A percentile compares a stretch with the other conserved stretches of the same genome.
These are phyloP conservation scores for Paxillus ammoniavirescens DNA, from an alignment of 768 basidiomycete genomes.

Conservation along the genomic window DNA sequence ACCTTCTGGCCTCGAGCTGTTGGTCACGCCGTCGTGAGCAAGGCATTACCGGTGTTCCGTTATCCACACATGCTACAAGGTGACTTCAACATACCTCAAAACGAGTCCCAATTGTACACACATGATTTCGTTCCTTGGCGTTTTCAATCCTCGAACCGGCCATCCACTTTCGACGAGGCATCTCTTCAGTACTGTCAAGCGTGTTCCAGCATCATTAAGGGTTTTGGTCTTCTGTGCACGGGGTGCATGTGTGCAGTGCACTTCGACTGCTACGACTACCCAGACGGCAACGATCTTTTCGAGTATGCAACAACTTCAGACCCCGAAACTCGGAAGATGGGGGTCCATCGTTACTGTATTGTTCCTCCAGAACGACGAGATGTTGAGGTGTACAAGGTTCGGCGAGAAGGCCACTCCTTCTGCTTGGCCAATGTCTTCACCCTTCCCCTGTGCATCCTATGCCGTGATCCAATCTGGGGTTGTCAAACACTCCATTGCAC, in stretches of 20 bases:
- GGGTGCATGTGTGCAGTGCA: constrained; percentile 71
- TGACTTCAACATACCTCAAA: neutral
- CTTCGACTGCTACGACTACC: constrained; percentile 75
- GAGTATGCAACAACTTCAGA: constrained; percentile 52
- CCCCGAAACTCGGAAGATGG: constrained; percentile 50
- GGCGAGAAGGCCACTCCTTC: constrained; percentile 50
- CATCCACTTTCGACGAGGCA: constrained; percentile 28
- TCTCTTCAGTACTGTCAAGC: constrained; percentile 51
- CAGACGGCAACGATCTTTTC: constrained; percentile 56
- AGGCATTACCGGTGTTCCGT: constrained; percentile 43
- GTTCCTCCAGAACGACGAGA: constrained; percentile 36
- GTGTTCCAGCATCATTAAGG: constrained; percentile 53
- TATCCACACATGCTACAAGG: constrained; percentile 28
- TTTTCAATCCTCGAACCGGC: constrained; percentile 35
- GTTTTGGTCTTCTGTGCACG: constrained; percentile 73
- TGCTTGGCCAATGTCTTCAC: constrained; percentile 66
- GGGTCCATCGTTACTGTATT: constrained; percentile 60
- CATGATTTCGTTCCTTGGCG: constrained; percentile 76
- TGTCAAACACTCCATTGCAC: constrained; percentile 66
- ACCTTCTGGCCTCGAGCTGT: constrained; percentile 67
- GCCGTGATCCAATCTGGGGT: constrained; percentile 75
- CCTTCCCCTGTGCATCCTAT: constrained; percentile 66
- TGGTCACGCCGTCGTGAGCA: constrained; percentile 64
- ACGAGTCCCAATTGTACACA: constrained; percentile 35
- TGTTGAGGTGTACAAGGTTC: constrained; percentile 13